Evolutionary conservation across 805 yeast species (phyloP).

Genomic region (Wickerhamomyces xylosicus): DNA sequence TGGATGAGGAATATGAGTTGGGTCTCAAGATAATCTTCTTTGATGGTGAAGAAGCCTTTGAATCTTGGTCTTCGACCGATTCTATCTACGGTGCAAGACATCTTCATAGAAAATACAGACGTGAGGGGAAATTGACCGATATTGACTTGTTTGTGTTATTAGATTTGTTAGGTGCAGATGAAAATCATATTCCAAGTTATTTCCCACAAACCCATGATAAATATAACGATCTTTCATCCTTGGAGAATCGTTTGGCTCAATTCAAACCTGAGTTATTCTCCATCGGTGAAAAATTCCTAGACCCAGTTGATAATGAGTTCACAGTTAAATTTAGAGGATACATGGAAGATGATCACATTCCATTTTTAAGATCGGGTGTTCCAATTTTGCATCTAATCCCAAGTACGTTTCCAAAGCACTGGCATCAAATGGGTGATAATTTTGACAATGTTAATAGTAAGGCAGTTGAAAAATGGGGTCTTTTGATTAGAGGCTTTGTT

Average conservation of each 20-base stretch:
- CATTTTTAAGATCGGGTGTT: constrained; percentile 35
- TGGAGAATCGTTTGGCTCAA: constrained; percentile 22
- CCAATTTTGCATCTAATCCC: constrained; percentile 47
- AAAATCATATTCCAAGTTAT: constrained; percentile 28
- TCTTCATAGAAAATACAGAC: constrained; percentile 30
- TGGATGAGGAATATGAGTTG: constrained; percentile 9
- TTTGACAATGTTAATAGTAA: constrained; percentile 29
- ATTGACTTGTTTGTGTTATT: constrained; percentile 38
- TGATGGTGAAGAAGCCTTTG: constrained; percentile 56
- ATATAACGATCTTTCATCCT: constrained; percentile 25
- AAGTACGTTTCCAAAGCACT: constrained; percentile 33
- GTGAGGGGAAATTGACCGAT: constrained; percentile 16
- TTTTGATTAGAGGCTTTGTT: constrained; percentile 29
- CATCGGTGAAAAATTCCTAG: constrained; percentile 6
- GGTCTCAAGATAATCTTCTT: constrained; percentile 42
- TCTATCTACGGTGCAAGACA: constrained; percentile 48
- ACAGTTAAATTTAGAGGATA: constrained; percentile 7
- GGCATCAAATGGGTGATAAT: constrained; percentile 44
- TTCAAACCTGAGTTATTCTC: constrained; percentile 2
- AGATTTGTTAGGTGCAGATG: constrained; percentile 37
- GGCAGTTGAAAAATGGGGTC: constrained; percentile 36
- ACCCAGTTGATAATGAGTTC: constrained; percentile 10
- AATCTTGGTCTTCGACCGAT: constrained; percentile 38
- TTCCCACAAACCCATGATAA: constrained; percentile 28
- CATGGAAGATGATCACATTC: constrained; percentile 44